Conservation (phyloP, 2,329 filamentous ascomycete species). For the Fusarium xylarioides region DNA sequence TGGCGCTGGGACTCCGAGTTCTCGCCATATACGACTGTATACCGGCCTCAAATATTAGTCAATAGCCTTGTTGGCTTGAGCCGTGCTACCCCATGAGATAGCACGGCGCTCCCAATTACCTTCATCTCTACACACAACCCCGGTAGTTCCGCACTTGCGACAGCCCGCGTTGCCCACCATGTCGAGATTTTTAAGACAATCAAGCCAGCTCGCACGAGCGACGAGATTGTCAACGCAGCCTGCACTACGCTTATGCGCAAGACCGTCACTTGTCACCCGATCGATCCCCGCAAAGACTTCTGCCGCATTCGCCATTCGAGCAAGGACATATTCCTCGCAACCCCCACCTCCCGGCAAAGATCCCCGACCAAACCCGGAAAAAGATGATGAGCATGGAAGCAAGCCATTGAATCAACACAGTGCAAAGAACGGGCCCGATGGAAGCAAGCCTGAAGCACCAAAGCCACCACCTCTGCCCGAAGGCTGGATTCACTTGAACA, state of each 20-base stretch:
- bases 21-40: constrained; percentile 21
- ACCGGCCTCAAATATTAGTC: neutral
- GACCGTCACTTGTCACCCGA: constrained; percentile 45
- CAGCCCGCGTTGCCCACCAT: constrained; percentile 55
- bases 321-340: constrained; percentile 52
- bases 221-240: constrained; percentile 65
- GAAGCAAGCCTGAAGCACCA: constrained; percentile 36
- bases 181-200: constrained; percentile 73
- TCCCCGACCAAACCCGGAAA: constrained; percentile 39
- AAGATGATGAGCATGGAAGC: constrained; percentile 37
- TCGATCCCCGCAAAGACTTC: constrained; percentile 43
- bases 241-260: constrained; percentile 58
- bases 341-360: constrained; percentile 52
- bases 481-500: constrained; percentile 58
- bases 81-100: constrained; percentile 48
- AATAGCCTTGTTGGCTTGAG: constrained; percentile 18
- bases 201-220: constrained; percentile 71
- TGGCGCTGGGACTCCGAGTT: constrained; percentile 29
- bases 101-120: constrained; percentile 32
- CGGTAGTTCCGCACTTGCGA: constrained; percentile 49
- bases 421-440: constrained; percentile 22
- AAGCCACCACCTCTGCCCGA: constrained; percentile 52
- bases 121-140: constrained; percentile 38
- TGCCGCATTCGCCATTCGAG: constrained; percentile 43
- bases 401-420: constrained; percentile 30